A percentile compares a stretch with the other conserved stretches of the same genome.
These are phyloP conservation scores for Zygosaccharomyces lentus DNA, from an alignment of 805 yeast genomes.

Conservation along the genomic window DNA sequence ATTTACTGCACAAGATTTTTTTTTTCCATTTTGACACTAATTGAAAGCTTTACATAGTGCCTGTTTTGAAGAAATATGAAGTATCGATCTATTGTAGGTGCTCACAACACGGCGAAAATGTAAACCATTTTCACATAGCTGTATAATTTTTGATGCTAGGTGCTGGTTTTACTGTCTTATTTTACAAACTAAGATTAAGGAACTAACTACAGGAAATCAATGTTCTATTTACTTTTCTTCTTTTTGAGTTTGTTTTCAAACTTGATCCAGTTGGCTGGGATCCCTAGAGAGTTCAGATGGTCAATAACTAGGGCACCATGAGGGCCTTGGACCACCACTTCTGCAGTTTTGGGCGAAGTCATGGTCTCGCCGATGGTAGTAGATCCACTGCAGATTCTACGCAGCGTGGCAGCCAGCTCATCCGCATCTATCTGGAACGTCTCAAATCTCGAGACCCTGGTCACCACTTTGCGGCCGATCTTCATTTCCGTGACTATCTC, in stretches of 20 bases:
- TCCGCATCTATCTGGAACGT: slow-evolving; percentile 60
- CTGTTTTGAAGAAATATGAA: too few species aligned
- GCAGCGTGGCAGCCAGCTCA: slow-evolving; percentile 61
- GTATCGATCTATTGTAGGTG: too few species aligned
- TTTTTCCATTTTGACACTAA: too few species aligned
- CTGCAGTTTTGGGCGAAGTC: slow-evolving; percentile 48
- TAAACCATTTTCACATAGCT: too few species aligned
- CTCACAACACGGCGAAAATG: too few species aligned
- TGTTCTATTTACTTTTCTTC: slow-evolving; percentile 37
- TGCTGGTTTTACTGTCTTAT: too few species aligned
- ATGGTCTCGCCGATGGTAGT: slow-evolving; percentile 63
- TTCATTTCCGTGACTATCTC: slow-evolving; percentile 66
- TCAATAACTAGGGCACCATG: slow-evolving; percentile 64
- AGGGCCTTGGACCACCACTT: slow-evolving; percentile 88
- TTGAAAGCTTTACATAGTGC: too few species aligned
- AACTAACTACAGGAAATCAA: background rate
- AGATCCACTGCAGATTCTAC: slow-evolving; percentile 84
- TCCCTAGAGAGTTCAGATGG: slow-evolving; percentile 54
- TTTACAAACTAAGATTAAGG: background rate
- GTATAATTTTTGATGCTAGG: too few species aligned
- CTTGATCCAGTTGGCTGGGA: slow-evolving; percentile 61
- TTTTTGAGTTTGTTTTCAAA: slow-evolving; percentile 58
- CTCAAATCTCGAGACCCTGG: slow-evolving; percentile 68
- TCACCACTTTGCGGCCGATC: slow-evolving; percentile 76
- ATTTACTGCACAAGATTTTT: background rate